These are phyloP conservation scores for Backusella westeae DNA, from an alignment of 192 early-diverging fungal species.

Conservation along the genomic window DNA sequence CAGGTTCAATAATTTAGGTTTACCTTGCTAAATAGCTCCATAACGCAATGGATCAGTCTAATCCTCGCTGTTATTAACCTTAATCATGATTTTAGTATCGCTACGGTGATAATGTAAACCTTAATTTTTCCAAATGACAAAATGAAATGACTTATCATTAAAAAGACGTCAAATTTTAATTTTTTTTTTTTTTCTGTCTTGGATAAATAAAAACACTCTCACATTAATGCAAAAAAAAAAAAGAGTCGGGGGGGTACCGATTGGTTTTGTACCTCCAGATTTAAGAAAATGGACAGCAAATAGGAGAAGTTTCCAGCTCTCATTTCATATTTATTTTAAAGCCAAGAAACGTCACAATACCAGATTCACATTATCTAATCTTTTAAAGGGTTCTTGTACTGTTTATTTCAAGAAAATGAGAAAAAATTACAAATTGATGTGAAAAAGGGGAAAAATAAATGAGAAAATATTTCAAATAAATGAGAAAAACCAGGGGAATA, in stretches of 20 bases:
- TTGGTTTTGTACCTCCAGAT: neutral
- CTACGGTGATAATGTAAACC: neutral
- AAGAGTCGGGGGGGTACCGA: neutral
- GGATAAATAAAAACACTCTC: neutral
- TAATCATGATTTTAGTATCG: neutral
- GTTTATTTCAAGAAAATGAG: too few relatives aligned
- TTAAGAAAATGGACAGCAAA: neutral
- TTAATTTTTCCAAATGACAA: neutral
- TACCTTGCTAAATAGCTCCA: neutral
- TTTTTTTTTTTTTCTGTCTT: neutral
- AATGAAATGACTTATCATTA: neutral
- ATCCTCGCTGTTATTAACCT: neutral
- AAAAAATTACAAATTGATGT: too few relatives aligned
- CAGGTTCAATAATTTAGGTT: neutral
- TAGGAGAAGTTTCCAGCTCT: slow-evolving; percentile 4
- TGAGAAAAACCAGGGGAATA: too few relatives aligned
- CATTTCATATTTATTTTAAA: neutral
- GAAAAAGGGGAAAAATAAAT: too few relatives aligned
- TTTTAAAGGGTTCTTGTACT: too few relatives aligned
- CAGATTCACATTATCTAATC: neutral
- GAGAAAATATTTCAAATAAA: too few relatives aligned
- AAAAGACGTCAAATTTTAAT: neutral
- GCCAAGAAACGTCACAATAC: neutral
- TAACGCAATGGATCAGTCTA: neutral
- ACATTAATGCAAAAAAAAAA: neutral